Conservation (phyloP, 768 basidiomycete species). For the Cantharellus anzutake region DNA sequence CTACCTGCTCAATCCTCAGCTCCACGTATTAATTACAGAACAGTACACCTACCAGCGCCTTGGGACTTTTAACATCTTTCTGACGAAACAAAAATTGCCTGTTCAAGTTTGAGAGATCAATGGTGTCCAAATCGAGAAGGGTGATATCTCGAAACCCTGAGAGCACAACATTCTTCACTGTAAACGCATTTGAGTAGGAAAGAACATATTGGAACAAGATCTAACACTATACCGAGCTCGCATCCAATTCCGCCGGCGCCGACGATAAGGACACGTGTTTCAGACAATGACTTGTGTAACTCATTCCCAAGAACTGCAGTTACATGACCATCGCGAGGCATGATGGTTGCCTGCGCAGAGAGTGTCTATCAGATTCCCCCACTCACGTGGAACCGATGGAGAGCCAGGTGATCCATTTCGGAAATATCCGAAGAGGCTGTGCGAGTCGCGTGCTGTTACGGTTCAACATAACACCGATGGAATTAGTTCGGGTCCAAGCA, state of each 20-base stretch:
- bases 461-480: too few species aligned
- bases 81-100: conserved; percentile 93
- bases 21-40: background rate
- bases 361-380: too few species aligned
- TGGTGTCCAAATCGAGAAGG: conserved; percentile 90
- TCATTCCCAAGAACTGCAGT: conserved; percentile 64
- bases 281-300: conserved; percentile 24
- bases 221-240: conserved; percentile 46
- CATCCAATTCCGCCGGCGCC: conserved; percentile 97
- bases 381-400: too few species aligned
- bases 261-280: conserved; percentile 48
- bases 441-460: too few species aligned
- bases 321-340: conserved; percentile 30
- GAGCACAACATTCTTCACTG: conserved; percentile 91
- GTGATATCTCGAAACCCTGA: conserved; percentile 88
- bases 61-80: conserved; percentile 93
- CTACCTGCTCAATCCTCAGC: conserved; percentile 30
- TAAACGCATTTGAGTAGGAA: background rate
- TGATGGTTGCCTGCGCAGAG: background rate
- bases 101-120: conserved; percentile 94
- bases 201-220: background rate
- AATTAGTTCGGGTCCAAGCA: too few species aligned
- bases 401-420: too few species aligned
- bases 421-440: too few species aligned
- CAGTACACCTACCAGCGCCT: conserved; percentile 48